Evolutionary conservation across 345 rosid genomes (phyloP).

Genomic region (Aquilaria sinensis): DNA sequence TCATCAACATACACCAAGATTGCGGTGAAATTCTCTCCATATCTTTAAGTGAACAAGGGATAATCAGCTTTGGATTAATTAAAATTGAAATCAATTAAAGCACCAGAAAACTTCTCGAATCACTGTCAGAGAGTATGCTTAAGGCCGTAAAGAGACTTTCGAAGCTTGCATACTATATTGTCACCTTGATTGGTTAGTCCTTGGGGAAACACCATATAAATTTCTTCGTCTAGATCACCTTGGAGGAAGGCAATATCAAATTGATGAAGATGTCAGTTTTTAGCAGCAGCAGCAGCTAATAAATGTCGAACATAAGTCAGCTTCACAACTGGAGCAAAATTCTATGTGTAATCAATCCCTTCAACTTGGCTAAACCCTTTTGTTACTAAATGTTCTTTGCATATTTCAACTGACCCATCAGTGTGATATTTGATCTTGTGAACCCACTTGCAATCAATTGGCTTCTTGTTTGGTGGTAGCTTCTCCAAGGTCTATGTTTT

Average conservation of each 20-base stretch:
- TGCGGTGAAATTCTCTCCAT: too few relatives aligned
- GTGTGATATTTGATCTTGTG: background rate
- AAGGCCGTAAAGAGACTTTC: too few relatives aligned
- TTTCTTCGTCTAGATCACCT: too few relatives aligned
- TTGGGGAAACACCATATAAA: too few relatives aligned
- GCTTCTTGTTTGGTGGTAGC: background rate
- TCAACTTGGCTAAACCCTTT: background rate
- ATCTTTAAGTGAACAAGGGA: background rate
- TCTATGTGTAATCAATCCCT: background rate
- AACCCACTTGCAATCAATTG: background rate
- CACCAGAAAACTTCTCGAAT: background rate
- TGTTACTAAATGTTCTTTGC: background rate
- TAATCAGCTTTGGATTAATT: background rate
- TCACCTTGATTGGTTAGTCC: too few relatives aligned
- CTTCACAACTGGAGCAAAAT: background rate
- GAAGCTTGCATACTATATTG: too few relatives aligned
- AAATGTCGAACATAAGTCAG: background rate
- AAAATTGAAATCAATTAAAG: background rate
- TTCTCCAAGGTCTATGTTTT: too few relatives aligned
- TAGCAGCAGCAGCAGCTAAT: background rate
- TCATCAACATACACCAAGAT: too few relatives aligned
- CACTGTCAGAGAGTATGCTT: background rate
- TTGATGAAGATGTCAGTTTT: background rate
- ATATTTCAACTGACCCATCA: background rate
- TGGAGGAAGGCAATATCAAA: too few relatives aligned